phyloP scores from a whole-genome alignment of 441 rosid species.

The Corymbia citriodora region DNA sequence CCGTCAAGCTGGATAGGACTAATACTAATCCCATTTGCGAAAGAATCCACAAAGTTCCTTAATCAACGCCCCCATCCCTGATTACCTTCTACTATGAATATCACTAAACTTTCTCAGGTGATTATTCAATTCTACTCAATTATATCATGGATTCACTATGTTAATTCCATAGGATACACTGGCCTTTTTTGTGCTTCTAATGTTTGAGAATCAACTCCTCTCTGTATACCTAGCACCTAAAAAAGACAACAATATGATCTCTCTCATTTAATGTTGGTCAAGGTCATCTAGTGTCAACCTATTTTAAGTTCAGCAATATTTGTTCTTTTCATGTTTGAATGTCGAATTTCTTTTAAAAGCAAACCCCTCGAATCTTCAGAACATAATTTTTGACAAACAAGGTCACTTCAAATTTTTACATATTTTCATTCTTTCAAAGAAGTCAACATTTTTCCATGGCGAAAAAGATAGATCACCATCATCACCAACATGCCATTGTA shows the following conservation, averaged over 20 bases:
- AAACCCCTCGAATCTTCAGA: neutral
- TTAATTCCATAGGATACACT: neutral
- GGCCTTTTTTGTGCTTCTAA: neutral
- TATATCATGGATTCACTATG: neutral
- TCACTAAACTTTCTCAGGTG: neutral
- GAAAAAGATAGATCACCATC: neutral
- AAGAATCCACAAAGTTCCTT: neutral
- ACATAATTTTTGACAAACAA: neutral
- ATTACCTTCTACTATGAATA: neutral
- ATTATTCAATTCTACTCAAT: neutral
- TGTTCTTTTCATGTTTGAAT: neutral
- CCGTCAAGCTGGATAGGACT: too few species aligned
- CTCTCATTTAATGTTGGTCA: neutral
- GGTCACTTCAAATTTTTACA: neutral
- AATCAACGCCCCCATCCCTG: neutral
- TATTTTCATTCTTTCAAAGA: neutral
- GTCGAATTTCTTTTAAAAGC: neutral
- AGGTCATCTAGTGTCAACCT: neutral
- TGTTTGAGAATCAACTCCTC: neutral
- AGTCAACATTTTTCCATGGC: neutral
- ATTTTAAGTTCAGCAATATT: neutral
- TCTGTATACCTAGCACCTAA: neutral
- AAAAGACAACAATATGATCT: neutral
- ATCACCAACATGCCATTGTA: neutral
- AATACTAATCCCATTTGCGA: accelerated